Percentiles rank a stretch among this genome's conserved stretches.
These are phyloP conservation scores for Berkeleyomyces basicola DNA, from an alignment of 2,329 filamentous ascomycete genomes.

Conservation along the genomic window DNA sequence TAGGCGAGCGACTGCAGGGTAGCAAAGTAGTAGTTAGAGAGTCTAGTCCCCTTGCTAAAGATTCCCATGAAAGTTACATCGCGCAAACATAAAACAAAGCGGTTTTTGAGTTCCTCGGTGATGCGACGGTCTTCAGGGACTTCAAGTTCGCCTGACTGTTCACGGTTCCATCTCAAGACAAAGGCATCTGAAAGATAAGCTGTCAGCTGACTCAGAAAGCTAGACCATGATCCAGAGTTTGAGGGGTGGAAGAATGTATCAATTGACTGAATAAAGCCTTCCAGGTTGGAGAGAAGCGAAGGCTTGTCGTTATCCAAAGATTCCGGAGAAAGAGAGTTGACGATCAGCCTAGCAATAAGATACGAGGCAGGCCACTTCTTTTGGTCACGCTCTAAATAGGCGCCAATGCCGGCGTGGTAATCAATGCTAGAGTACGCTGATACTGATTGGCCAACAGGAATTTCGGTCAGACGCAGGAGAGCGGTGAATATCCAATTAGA, in stretches of 20 bases:
- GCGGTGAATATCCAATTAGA: slow-evolving; percentile 87
- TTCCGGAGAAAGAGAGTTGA: slow-evolving; percentile 78
- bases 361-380: slow-evolving; percentile 87
- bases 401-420: slow-evolving; percentile 62
- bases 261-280: slow-evolving; percentile 83
- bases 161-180: slow-evolving; percentile 92
- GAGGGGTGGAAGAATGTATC: slow-evolving; percentile 99
- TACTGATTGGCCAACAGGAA: slow-evolving; percentile 88
- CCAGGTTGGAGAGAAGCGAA: slow-evolving; percentile 69
- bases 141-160: slow-evolving; percentile 82
- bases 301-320: slow-evolving; percentile 54
- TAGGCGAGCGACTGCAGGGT: slow-evolving; percentile 80
- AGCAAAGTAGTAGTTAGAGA: slow-evolving; percentile 81
- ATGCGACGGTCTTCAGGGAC: slow-evolving; percentile 65
- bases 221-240: slow-evolving; percentile 85
- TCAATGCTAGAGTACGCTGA: slow-evolving; percentile 84
- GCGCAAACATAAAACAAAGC: slow-evolving; percentile 75
- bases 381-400: slow-evolving; percentile 80
- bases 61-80: slow-evolving; percentile 98
- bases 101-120: slow-evolving; percentile 62
- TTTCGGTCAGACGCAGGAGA: slow-evolving; percentile 75
- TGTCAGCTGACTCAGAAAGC: slow-evolving; percentile 72
- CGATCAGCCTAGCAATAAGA: slow-evolving; percentile 81
- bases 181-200: slow-evolving; percentile 92
- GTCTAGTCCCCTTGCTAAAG: slow-evolving; percentile 84